These are phyloP conservation scores for Fusarium solani-melongenae DNA, from an alignment of 2,329 filamentous ascomycete genomes.

Conservation along the genomic window DNA sequence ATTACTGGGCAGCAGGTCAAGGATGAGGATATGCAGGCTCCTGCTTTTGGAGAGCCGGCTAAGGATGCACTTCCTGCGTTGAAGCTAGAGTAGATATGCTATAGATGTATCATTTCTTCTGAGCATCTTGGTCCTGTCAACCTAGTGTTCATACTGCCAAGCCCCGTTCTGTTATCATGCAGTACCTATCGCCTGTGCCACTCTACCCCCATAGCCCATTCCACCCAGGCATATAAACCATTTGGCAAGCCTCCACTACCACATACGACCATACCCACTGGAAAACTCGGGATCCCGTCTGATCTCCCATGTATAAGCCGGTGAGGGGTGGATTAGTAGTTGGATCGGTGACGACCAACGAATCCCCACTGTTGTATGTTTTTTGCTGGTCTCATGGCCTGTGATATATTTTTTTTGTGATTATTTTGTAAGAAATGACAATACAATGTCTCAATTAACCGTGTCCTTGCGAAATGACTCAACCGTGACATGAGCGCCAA, in stretches of 20 bases:
- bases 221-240: background rate
- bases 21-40: slow-evolving; percentile 18
- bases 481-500: background rate
- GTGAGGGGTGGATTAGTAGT: background rate
- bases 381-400: background rate
- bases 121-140: too few species aligned
- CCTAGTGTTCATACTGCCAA: too few species aligned
- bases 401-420: background rate
- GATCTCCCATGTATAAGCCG: background rate
- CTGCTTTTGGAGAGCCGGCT: background rate
- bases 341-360: background rate
- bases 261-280: background rate
- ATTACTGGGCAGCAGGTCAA: background rate
- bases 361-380: background rate
- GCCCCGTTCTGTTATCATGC: background rate
- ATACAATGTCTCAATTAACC: background rate
- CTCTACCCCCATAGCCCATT: background rate
- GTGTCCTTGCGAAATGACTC: background rate
- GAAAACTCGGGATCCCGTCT: background rate
- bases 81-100: background rate
- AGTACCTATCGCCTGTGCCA: background rate
- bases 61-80: background rate
- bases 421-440: background rate
- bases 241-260: background rate
- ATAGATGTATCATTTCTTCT: background rate